These are phyloP conservation scores for Oryza nivara DNA, from an alignment of 176 grass and related monocot species.

Conservation along the genomic window DNA sequence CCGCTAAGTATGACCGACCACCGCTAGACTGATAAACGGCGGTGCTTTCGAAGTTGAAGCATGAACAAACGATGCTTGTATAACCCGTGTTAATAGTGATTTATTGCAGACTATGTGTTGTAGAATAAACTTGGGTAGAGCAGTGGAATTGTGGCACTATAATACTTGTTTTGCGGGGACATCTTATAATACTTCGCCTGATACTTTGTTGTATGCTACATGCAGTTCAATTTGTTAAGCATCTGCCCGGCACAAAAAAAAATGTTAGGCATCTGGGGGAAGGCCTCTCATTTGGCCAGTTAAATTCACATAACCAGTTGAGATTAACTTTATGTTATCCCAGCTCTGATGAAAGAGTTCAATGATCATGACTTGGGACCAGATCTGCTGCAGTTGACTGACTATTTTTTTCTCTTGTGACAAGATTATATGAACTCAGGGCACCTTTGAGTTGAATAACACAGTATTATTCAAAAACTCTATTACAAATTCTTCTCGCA, in stretches of 20 bases:
- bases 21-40: too few relatives aligned
- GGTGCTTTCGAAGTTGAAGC: not conserved
- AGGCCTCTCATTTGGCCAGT: conserved; percentile 65
- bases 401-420: conserved; percentile 71
- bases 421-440: conserved; percentile 68
- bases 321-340: conserved; percentile 79
- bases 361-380: conserved; percentile 64
- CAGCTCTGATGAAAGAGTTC: conserved; percentile 60
- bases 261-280: conserved; percentile 57
- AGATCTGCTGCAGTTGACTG: conserved; percentile 41
- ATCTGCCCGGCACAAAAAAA: conserved; percentile 5
- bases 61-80: not conserved
- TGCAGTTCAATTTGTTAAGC: conserved; percentile 76
- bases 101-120: not conserved
- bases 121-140: not conserved
- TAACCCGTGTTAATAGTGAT: not conserved
- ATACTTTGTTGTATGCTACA: conserved; percentile 37
- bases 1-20: too few relatives aligned
- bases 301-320: conserved; percentile 46
- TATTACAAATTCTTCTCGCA: conserved; percentile 50
- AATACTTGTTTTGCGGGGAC: not conserved
- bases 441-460: conserved; percentile 79
- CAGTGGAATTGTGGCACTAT: not conserved
- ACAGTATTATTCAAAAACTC: conserved; percentile 48
- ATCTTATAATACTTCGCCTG: not conserved